A percentile compares a stretch with the other conserved stretches of the same genome.
Evolutionary conservation across 1,284 basidiomycete species (phyloP).

Genomic region (Sporisorium graminicola): DNA sequence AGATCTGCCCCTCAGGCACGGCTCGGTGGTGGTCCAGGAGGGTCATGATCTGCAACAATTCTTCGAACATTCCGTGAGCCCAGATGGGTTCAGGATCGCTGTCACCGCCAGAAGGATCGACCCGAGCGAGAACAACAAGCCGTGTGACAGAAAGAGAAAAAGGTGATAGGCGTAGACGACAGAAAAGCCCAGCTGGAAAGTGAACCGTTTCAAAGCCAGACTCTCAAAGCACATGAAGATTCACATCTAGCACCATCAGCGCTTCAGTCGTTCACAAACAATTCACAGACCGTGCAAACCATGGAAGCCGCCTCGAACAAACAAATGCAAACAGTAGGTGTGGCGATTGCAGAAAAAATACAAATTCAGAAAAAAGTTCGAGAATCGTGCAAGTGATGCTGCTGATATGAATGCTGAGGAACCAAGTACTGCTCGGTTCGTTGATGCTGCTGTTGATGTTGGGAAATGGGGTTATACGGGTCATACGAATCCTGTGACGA

Average conservation of each 20-base stretch:
- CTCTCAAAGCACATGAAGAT: too few relatives aligned
- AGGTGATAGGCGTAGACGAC: neutral
- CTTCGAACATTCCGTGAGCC: constrained; percentile 39
- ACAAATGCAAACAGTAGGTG: neutral
- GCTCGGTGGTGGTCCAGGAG: constrained; percentile 40
- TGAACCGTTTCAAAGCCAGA: neutral
- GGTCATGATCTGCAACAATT: constrained; percentile 36
- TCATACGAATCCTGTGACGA: neutral
- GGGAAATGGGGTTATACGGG: constrained; percentile 1
- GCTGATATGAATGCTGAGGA: constrained; percentile 7
- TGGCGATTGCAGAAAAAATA: neutral
- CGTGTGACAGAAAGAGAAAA: neutral
- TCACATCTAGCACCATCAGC: too few relatives aligned
- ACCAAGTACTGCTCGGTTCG: neutral
- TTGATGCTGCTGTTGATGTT: neutral
- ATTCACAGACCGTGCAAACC: too few relatives aligned
- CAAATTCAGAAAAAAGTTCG: constrained; percentile 4
- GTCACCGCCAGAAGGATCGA: constrained; percentile 41
- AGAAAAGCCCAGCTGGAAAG: neutral
- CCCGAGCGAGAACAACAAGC: constrained; percentile 1
- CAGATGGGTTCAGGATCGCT: constrained; percentile 41
- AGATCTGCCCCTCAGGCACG: constrained; percentile 36
- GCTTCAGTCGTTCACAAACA: too few relatives aligned
- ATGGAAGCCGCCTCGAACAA: neutral
- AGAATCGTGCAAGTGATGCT: constrained; percentile 7